These are phyloP conservation scores for Pythium utonaiense DNA, from an alignment of 352 stramenopile genomes.

Conservation along the genomic window DNA sequence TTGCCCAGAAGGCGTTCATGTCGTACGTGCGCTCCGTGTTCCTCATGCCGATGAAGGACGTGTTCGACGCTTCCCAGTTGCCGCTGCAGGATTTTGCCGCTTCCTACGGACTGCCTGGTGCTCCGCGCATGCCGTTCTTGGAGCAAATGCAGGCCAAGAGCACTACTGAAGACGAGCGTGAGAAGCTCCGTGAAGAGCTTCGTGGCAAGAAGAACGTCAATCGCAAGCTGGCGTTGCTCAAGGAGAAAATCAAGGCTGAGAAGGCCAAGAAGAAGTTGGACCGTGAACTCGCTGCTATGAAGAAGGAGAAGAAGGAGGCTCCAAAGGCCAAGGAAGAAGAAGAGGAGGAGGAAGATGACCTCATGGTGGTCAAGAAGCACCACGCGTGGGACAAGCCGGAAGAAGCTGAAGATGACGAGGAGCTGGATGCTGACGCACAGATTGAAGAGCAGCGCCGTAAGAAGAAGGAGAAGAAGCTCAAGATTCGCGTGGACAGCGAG, in stretches of 20 bases:
- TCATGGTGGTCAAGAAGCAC: conserved; percentile 92
- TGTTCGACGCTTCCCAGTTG: conserved; percentile 92
- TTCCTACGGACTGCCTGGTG: conserved; percentile 92
- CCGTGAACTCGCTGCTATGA: conserved; percentile 54
- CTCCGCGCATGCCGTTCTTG: conserved; percentile 92
- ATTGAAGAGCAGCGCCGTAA: conserved; percentile 66
- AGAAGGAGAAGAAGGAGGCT: conserved; percentile 23
- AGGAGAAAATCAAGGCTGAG: conserved; percentile 97
- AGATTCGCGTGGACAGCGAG: conserved; percentile 76
- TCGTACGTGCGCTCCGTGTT: conserved; percentile 97
- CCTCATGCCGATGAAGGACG: conserved; percentile 93
- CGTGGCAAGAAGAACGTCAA: conserved; percentile 97
- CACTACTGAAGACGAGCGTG: conserved; percentile 33
- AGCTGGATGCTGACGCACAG: conserved; percentile 30
- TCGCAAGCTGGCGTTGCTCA: conserved; percentile 95
- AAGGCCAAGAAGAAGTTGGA: conserved; percentile 92
- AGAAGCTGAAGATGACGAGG: conserved; percentile 35
- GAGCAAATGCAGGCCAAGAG: conserved; percentile 57
- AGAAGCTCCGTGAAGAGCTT: conserved; percentile 83
- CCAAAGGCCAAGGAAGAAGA: conserved; percentile 28
- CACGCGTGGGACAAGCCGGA: conserved; percentile 81
- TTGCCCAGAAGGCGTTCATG: conserved; percentile 98
- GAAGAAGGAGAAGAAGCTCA: conserved; percentile 81
- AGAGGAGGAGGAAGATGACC: conserved; percentile 82
- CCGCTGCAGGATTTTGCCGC: conserved; percentile 91